Evolutionary conservation across 306 rosid genomes (phyloP).

Genomic region (Arachis stenosperma): DNA sequence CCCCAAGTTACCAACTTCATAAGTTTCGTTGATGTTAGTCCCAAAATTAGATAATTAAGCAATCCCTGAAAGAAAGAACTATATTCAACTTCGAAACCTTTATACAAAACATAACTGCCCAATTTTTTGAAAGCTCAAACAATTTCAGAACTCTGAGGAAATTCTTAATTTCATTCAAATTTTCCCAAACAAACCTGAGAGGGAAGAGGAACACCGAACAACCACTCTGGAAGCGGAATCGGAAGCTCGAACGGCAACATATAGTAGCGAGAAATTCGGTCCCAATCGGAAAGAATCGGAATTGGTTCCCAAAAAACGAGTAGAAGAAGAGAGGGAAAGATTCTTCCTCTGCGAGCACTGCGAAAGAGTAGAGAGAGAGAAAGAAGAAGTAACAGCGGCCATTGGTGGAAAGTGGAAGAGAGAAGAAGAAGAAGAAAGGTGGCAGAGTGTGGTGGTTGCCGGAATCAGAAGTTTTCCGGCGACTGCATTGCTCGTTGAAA

Average conservation of each 20-base stretch:
- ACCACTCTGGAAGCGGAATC: conserved; percentile 55
- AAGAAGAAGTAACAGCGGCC: conserved; percentile 77
- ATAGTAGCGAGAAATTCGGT: conserved; percentile 43
- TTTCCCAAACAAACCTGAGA: conserved; percentile 54
- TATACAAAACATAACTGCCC: not conserved
- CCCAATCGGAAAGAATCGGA: conserved; percentile 55
- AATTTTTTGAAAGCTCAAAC: conserved; percentile 17
- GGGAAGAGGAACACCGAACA: conserved; percentile 69
- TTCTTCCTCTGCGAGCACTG: conserved; percentile 62
- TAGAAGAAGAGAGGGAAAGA: conserved; percentile 41
- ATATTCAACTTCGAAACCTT: not conserved
- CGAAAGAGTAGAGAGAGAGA: conserved; percentile 65
- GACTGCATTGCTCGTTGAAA: conserved; percentile 15
- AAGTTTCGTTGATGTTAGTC: no score
- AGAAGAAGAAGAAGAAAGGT: not conserved
- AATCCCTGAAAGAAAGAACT: not conserved
- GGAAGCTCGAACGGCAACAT: conserved; percentile 50
- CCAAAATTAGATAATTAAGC: no score
- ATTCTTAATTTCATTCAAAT: not conserved
- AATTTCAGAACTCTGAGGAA: not conserved
- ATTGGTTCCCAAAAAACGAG: conserved; percentile 56
- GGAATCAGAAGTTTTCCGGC: conserved; percentile 30
- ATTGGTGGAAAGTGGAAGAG: conserved; percentile 35
- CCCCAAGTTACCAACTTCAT: not conserved
- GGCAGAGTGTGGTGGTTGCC: conserved; percentile 30